Conservation (phyloP, 495 filamentous ascomycete species). For the Aspergillus baeticus region DNA sequence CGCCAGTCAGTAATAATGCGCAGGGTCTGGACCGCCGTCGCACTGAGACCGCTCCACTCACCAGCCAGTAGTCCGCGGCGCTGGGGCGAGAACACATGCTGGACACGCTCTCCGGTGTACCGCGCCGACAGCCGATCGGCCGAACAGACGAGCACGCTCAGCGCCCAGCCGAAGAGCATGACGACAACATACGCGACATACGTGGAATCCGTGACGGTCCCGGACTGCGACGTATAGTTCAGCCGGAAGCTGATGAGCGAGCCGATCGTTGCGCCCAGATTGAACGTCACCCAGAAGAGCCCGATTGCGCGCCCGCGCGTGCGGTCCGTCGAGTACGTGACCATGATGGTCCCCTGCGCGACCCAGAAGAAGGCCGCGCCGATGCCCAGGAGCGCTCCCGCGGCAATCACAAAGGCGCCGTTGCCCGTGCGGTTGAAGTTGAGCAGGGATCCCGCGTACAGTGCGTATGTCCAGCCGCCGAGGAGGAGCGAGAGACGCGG, state of each 20-base stretch:
- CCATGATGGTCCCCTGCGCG: slow-evolving; percentile 57
- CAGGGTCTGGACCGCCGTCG: too few species aligned
- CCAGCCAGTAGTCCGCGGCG: too few species aligned
- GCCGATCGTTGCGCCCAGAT: slow-evolving; percentile 33
- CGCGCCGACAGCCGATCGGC: too few species aligned
- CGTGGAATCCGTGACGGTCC: slow-evolving; percentile 30
- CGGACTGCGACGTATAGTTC: slow-evolving; percentile 37
- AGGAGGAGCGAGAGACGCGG: slow-evolving; percentile 39
- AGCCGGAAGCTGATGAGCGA: slow-evolving; percentile 48
- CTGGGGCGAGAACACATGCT: too few species aligned
- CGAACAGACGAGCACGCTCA: too few species aligned
- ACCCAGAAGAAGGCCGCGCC: slow-evolving; percentile 53
- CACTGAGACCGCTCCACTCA: too few species aligned
- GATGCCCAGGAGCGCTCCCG: slow-evolving; percentile 50
- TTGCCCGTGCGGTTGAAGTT: slow-evolving; percentile 57
- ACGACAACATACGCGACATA: slow-evolving; percentile 51
- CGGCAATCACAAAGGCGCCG: slow-evolving; percentile 71
- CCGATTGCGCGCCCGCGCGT: slow-evolving; percentile 52
- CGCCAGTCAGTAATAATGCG: slow-evolving; percentile 40
- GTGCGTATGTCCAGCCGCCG: slow-evolving; percentile 43
- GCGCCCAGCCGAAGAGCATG: slow-evolving; percentile 44
- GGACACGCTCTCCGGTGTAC: too few species aligned
- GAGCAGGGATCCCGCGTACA: slow-evolving; percentile 43
- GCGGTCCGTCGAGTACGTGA: slow-evolving; percentile 48
- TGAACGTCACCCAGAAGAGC: slow-evolving; percentile 54